Conservation (phyloP, 331 rosid genomes). For the Erythrophleum ivorense region DNA sequence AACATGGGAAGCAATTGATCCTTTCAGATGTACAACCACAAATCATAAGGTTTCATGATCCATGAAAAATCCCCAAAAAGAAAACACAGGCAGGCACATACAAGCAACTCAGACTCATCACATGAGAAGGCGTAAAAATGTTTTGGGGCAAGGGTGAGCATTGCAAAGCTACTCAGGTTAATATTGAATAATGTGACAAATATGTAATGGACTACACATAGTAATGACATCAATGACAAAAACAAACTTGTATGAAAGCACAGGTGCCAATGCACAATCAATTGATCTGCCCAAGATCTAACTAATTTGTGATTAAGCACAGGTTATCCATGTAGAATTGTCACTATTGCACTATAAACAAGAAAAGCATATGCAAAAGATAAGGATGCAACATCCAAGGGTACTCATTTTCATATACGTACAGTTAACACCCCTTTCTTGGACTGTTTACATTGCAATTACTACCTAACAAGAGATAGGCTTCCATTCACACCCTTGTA, state of each 20-base stretch:
- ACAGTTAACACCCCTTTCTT: neutral
- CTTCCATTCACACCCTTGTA: neutral
- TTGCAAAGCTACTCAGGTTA: neutral
- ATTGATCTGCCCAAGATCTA: neutral
- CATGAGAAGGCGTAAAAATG: constrained; percentile 13
- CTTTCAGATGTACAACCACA: neutral
- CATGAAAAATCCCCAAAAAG: neutral
- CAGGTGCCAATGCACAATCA: neutral
- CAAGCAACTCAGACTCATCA: constrained; percentile 24
- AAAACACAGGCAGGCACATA: neutral
- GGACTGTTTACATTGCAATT: neutral
- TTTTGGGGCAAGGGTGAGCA: neutral
- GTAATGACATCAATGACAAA: neutral
- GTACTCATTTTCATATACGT: neutral
- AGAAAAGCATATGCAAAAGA: neutral
- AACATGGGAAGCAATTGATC: constrained; percentile 24
- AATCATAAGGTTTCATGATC: neutral
- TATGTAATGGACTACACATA: neutral
- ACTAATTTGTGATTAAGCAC: constrained; percentile 1
- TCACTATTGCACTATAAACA: neutral
- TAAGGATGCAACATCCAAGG: neutral
- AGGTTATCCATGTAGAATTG: neutral
- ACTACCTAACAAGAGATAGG: neutral
- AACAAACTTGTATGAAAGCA: neutral
- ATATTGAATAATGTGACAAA: constrained; percentile 14